Conservation (phyloP, 257 asterid species). For the Lycium ferocissimum region DNA sequence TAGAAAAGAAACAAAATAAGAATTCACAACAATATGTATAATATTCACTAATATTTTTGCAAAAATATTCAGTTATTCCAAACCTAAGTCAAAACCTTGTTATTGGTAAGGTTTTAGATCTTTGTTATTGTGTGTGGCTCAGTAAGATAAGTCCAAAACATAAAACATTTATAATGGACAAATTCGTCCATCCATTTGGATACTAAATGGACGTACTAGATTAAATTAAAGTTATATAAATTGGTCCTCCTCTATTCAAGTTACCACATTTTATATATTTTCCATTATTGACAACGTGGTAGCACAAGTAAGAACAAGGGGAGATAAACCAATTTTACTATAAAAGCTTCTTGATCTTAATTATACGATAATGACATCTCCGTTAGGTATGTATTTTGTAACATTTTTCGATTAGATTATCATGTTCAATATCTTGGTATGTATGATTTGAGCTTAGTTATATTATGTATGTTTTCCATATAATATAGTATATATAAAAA, state of each 20-base stretch:
- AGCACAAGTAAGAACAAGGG: not conserved
- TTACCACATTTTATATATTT: not conserved
- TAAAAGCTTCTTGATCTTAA: not conserved
- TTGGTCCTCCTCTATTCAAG: not conserved
- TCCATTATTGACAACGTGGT: not conserved
- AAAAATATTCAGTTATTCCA: not conserved
- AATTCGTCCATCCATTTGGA: not conserved
- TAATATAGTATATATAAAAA: too few species aligned
- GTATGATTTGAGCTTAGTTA: not conserved
- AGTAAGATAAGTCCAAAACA: not conserved
- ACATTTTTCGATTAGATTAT: not conserved
- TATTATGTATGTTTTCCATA: too few species aligned
- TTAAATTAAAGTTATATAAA: not conserved
- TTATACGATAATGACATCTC: not conserved
- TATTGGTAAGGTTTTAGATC: not conserved
- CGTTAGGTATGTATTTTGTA: not conserved
- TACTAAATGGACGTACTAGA: not conserved
- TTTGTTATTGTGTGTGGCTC: not conserved
- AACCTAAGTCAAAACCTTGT: not conserved
- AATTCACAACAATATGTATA: not conserved
- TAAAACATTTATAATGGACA: not conserved
- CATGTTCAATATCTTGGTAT: not conserved
- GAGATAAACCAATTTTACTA: not conserved
- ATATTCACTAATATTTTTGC: not conserved
- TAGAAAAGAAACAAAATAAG: not conserved